Evolutionary conservation across 345 rosid species (phyloP).

Genomic region (Cardiospermum halicacabum): DNA sequence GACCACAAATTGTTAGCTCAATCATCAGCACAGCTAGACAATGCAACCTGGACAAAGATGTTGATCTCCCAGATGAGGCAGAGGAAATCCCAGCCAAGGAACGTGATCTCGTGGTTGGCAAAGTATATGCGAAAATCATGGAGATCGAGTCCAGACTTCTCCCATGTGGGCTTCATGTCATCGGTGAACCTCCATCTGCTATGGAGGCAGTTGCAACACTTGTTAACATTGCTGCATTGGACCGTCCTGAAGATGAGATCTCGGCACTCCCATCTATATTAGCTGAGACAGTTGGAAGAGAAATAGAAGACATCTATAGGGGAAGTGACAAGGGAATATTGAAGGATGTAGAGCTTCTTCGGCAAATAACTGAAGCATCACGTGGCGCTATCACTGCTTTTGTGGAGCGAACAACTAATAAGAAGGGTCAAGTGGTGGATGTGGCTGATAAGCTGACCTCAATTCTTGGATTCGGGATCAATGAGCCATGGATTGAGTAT

Average conservation of each 20-base stretch:
- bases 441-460: slow-evolving; percentile 69
- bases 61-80: slow-evolving; percentile 80
- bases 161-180: slow-evolving; percentile 94
- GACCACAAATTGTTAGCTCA: slow-evolving; percentile 86
- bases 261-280: slow-evolving; percentile 69
- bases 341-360: slow-evolving; percentile 94
- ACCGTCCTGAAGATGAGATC: slow-evolving; percentile 85
- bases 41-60: slow-evolving; percentile 97
- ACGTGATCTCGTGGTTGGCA: slow-evolving; percentile 87
- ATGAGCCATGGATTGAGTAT: slow-evolving; percentile 95
- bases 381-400: slow-evolving; percentile 84
- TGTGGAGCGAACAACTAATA: slow-evolving; percentile 71
- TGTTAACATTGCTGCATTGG: slow-evolving; percentile 89
- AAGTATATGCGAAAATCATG: slow-evolving; percentile 97
- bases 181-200: slow-evolving; percentile 98
- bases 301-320: slow-evolving; percentile 82
- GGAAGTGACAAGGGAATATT: slow-evolving; percentile 83
- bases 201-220: slow-evolving; percentile 95
- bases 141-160: slow-evolving; percentile 94
- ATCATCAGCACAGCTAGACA: slow-evolving; percentile 92
- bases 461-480: slow-evolving; percentile 89
- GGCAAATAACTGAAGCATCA: slow-evolving; percentile 89
- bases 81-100: slow-evolving; percentile 65
- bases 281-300: slow-evolving; percentile 74
- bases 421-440: slow-evolving; percentile 86